phyloP scores from a whole-genome alignment of 148 eudicot species.

The Silene uniflora region DNA sequence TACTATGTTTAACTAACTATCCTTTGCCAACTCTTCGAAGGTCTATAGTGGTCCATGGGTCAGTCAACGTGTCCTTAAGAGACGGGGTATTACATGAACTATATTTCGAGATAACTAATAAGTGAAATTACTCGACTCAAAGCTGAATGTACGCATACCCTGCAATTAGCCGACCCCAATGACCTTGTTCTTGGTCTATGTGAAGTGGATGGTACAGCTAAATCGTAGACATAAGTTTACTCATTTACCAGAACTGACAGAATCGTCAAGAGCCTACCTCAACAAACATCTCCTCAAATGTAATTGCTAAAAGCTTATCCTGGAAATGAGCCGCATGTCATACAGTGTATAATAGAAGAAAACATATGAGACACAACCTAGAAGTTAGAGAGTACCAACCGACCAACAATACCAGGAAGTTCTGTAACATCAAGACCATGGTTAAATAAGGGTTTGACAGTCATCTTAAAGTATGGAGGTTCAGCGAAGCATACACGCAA shows the following conservation, averaged over 20 bases:
- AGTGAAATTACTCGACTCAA: too few relatives aligned
- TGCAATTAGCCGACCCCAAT: too few relatives aligned
- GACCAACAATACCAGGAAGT: slow-evolving; percentile 92
- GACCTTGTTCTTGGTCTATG: too few relatives aligned
- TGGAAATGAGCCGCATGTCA: slow-evolving; percentile 21
- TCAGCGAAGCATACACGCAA: slow-evolving; percentile 85
- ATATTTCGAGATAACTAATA: too few relatives aligned
- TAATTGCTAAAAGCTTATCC: slow-evolving; percentile 85
- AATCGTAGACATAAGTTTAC: not conserved
- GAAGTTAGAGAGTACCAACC: slow-evolving; percentile 40
- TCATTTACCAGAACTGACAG: not conserved
- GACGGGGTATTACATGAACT: too few relatives aligned
- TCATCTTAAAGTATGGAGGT: slow-evolving; percentile 96
- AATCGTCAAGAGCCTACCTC: slow-evolving; percentile 49
- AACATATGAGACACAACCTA: not conserved
- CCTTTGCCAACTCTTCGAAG: too few relatives aligned
- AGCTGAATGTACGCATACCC: too few relatives aligned
- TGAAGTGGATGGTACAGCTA: too few relatives aligned
- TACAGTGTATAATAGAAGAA: not conserved
- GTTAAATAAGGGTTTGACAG: slow-evolving; percentile 71
- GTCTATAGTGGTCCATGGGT: too few relatives aligned
- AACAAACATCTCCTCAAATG: slow-evolving; percentile 92
- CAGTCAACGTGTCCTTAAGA: too few relatives aligned
- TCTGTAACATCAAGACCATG: slow-evolving; percentile 93
- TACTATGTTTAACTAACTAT: too few relatives aligned